These are phyloP conservation scores for Tetradesmus obliquus DNA, from an alignment of 139 green algal genomes.

Conservation along the genomic window DNA sequence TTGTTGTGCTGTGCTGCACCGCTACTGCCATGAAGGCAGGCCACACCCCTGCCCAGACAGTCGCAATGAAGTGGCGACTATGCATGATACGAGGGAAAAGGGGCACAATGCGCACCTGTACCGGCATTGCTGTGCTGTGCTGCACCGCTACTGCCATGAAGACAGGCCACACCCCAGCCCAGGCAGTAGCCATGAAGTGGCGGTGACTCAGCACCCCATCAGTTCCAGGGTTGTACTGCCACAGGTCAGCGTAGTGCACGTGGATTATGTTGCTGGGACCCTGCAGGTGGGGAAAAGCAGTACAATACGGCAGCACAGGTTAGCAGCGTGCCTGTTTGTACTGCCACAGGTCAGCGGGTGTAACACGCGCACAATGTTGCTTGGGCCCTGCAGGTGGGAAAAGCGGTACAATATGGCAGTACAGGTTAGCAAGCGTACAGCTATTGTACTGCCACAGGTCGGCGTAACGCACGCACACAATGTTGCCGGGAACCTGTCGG, in stretches of 20 bases:
- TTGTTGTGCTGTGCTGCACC: not conserved
- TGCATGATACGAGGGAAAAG: too few relatives aligned
- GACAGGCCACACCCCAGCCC: slow-evolving; percentile 23
- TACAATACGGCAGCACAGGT: not conserved
- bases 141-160: not conserved
- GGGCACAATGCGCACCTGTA: not conserved
- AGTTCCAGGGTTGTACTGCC: slow-evolving; percentile 8
- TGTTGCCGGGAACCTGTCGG: not conserved
- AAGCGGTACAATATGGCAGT: not conserved
- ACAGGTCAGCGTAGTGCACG: not conserved
- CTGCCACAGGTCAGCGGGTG: slow-evolving; percentile 16
- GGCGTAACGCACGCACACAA: too few relatives aligned
- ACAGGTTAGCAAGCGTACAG: not conserved
- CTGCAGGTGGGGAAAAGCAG: not conserved
- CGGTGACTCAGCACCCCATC: not conserved
- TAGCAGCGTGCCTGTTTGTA: not conserved
- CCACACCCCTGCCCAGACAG: slow-evolving; percentile 24
- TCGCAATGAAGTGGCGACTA: not conserved
- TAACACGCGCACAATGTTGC: not conserved
- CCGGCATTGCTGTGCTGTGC: not conserved
- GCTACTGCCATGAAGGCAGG: not conserved
- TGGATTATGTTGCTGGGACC: not conserved
- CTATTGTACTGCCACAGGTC: slow-evolving; percentile 16
- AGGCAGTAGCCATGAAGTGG: not conserved
- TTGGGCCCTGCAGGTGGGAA: not conserved